Base-by-base conservation (phyloP, 495 filamentous ascomycete genomes). In the Thozetella sp. region DNA sequence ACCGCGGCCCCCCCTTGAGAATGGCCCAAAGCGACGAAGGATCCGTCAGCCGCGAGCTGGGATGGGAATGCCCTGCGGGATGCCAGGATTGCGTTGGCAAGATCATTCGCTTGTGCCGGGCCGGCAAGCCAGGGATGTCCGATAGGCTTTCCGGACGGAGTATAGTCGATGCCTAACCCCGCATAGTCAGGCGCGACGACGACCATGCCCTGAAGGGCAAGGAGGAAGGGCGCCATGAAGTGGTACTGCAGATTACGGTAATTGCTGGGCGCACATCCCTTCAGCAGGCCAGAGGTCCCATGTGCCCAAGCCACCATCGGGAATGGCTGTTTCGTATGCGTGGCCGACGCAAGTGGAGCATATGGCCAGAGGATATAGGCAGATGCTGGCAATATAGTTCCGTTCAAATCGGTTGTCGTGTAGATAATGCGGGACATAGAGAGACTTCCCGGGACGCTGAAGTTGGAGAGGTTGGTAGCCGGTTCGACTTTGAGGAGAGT, bases 351-450 rank as follows among this genome's bases (percentile, higher is more conserved):
- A 17, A 50, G 58, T 10, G 73, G 70, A 12, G 56, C 48, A 61
- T 74, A 80, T 1, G 80, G 81, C 79, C 80, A 83, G 25, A 84
- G 76, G n/a, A 84, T 66, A 63, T 75, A 81, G 11, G 73, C 81
- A 4, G 81, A 80, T 19, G 75, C 72, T 1, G 81, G 81, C 4
- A 81, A 60, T 9, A 70, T 53, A 17, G 78, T 74, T n/a, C 78
- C 77, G 53, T 78, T 79, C 22, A 74, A 57, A 26, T 71, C 73
- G 25, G 68, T 68, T 1, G 76, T 75, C 37, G 72, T 75, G 59
- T 37, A 37, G 6, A 37, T 82, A 83, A 37, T 37, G 30, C 30
- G 30, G 30, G 30, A 37, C 30, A 37, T 37, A 37, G 30, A 37
- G 30, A 37, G 30, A 37, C 30, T 15, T 6, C 30, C 15, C 15